Conservation (phyloP, 306 rosid genomes). For the Adenanthera pavonina region DNA sequence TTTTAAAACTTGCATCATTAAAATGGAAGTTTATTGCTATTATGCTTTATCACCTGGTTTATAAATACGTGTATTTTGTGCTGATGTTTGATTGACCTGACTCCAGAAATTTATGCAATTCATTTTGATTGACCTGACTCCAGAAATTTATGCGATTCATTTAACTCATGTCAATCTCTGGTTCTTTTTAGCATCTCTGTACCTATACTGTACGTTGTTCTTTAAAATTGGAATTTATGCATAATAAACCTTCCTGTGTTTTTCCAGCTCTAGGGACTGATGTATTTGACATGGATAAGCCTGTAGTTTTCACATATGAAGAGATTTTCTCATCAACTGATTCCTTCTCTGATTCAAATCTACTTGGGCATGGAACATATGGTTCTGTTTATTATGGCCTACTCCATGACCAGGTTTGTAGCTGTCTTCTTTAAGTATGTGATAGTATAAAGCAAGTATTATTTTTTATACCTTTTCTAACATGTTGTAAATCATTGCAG, state of each 20-base stretch:
- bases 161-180: background rate
- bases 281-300: constrained; percentile 86
- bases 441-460: constrained; percentile 12
- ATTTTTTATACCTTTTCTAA: constrained; percentile 30
- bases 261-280: constrained; percentile 76
- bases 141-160: background rate
- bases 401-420: constrained; percentile 81
- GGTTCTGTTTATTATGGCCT: constrained; percentile 89
- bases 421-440: constrained; percentile 25
- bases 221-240: constrained; percentile 32
- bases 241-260: constrained; percentile 26
- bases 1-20: background rate
- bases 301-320: constrained; percentile 79
- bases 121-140: background rate
- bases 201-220: constrained; percentile 16
- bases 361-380: constrained; percentile 95
- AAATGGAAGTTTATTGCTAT: background rate
- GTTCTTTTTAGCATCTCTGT: constrained; percentile 17
- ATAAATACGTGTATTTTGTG: background rate
- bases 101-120: constrained; percentile 5
- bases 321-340: constrained; percentile 78
- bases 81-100: background rate
- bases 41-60: constrained; percentile 8
- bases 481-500: constrained; percentile 51
- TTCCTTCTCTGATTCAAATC: constrained; percentile 87